Evolutionary conservation across 257 asterid genomes (phyloP).

Genomic region (Solanum bulbocastanum): DNA sequence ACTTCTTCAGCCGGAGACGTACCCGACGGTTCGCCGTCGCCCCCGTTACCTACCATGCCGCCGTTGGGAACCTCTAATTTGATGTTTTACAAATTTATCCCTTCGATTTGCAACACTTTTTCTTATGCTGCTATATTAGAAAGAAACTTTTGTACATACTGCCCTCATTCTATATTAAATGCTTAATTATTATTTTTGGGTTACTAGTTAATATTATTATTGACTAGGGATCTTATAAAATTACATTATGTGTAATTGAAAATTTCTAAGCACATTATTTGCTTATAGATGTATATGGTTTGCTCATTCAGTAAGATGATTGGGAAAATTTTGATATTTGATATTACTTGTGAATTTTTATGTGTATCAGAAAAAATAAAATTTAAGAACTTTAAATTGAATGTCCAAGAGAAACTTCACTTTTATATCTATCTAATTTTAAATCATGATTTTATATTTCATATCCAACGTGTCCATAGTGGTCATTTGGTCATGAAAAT

Average conservation of each 20-base stretch:
- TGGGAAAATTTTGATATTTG: no score
- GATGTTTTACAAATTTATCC: background rate
- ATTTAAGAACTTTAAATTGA: no score
- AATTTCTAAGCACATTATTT: background rate
- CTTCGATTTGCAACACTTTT: background rate
- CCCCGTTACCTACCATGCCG: conserved; percentile 5
- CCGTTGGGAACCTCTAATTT: background rate
- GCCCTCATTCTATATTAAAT: background rate
- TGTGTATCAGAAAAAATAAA: no score
- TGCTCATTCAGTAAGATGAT: no score
- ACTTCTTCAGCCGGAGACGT: conserved; percentile 16
- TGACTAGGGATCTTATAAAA: no score
- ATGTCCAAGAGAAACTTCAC: no score
- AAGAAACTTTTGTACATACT: background rate
- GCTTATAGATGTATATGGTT: no score
- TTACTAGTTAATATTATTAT: no score
- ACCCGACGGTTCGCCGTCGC: conserved; percentile 2
- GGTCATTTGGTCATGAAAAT: background rate
- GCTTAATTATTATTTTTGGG: background rate
- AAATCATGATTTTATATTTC: background rate
- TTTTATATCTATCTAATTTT: no score
- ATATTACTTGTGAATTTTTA: no score
- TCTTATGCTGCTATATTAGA: background rate
- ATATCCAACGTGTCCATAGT: background rate
- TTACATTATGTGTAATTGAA: background rate